Conservation (phyloP, 2,329 filamentous ascomycete genomes). For the Trichoderma lentiforme region DNA sequence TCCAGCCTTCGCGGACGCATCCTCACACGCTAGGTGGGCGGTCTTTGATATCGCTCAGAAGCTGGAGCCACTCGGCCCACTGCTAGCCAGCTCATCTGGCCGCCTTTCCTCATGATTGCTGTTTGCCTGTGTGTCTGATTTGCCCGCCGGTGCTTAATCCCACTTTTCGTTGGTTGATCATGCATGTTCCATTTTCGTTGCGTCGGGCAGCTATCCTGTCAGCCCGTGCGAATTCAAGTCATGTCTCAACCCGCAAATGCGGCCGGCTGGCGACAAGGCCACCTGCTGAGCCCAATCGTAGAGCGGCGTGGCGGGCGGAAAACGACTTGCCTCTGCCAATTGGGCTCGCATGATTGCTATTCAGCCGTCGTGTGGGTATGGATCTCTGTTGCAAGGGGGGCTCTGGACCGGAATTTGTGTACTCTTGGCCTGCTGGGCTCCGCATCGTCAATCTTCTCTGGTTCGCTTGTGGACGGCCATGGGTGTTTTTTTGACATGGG, state of each 20-base stretch:
- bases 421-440: slow-evolving; percentile 19
- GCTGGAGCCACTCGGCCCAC: slow-evolving; percentile 16
- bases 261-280: slow-evolving; percentile 2
- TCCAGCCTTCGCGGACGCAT: slow-evolving; percentile 20
- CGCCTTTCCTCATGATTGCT: slow-evolving; percentile 12
- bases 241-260: slow-evolving; percentile 24
- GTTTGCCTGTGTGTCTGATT: slow-evolving; percentile 12
- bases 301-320: slow-evolving; percentile 30
- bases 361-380: slow-evolving; percentile 22
- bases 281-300: slow-evolving; percentile 28
- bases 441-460: slow-evolving; percentile 20
- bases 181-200: slow-evolving; percentile 16
- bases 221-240: slow-evolving; percentile 14
- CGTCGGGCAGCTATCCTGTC: slow-evolving; percentile 18
- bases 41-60: slow-evolving; percentile 18
- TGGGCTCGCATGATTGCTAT: slow-evolving; percentile 28
- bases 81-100: slow-evolving; percentile 20
- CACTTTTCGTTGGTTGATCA: slow-evolving; percentile 17
- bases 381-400: slow-evolving; percentile 24
- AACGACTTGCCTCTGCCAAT: slow-evolving; percentile 30
- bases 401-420: slow-evolving; percentile 25
- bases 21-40: slow-evolving; percentile 20
- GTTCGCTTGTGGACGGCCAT: slow-evolving; percentile 18
- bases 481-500: slow-evolving; percentile 17
- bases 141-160: slow-evolving; percentile 3